These are phyloP conservation scores for Leccinum discolor DNA, from an alignment of 1,284 basidiomycete genomes.

Conservation along the genomic window DNA sequence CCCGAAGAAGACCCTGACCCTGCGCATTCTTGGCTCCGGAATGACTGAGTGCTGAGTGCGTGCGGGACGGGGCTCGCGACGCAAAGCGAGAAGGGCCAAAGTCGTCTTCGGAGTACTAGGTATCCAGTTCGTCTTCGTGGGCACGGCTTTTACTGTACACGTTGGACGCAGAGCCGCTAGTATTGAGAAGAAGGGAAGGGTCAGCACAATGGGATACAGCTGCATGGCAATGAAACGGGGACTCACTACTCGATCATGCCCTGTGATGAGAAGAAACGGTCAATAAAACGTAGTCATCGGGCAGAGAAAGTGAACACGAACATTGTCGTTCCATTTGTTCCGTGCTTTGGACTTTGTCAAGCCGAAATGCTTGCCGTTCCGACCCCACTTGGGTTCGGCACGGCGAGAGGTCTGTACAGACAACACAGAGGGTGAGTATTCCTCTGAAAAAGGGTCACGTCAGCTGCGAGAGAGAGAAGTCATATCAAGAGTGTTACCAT, in stretches of 20 bases:
- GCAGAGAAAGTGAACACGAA: slow-evolving; percentile 32
- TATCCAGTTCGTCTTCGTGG: slow-evolving; percentile 67
- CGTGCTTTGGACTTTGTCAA: slow-evolving; percentile 78
- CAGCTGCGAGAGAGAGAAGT: slow-evolving; percentile 1
- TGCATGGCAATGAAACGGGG: slow-evolving; percentile 27
- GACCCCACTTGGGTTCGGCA: slow-evolving; percentile 64
- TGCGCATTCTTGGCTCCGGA: slow-evolving; percentile 32
- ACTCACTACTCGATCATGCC: slow-evolving; percentile 66
- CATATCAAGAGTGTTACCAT: slow-evolving; percentile 40
- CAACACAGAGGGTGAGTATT: slow-evolving; percentile 75
- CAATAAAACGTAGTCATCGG: slow-evolving; percentile 4
- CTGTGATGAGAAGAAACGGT: slow-evolving; percentile 33
- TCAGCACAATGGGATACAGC: slow-evolving; percentile 2
- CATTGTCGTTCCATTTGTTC: slow-evolving; percentile 80
- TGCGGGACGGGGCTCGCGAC: slow-evolving; percentile 27
- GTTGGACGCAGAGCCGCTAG: slow-evolving; percentile 74
- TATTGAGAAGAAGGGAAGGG: slow-evolving; percentile 1
- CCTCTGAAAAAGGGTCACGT: slow-evolving; percentile 39
- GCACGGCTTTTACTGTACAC: slow-evolving; percentile 76
- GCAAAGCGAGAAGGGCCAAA: too few species aligned
- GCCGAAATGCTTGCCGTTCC: slow-evolving; percentile 72
- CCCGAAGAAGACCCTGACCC: slow-evolving; percentile 13
- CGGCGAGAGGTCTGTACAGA: slow-evolving; percentile 72
- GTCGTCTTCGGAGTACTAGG: too few species aligned
- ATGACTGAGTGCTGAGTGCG: slow-evolving; percentile 27